A percentile compares a stretch with the other conserved stretches of the same genome.
These are phyloP conservation scores for Acanthamoeba culbertsoni DNA, from an alignment of 208 protist genomes.

Conservation along the genomic window DNA sequence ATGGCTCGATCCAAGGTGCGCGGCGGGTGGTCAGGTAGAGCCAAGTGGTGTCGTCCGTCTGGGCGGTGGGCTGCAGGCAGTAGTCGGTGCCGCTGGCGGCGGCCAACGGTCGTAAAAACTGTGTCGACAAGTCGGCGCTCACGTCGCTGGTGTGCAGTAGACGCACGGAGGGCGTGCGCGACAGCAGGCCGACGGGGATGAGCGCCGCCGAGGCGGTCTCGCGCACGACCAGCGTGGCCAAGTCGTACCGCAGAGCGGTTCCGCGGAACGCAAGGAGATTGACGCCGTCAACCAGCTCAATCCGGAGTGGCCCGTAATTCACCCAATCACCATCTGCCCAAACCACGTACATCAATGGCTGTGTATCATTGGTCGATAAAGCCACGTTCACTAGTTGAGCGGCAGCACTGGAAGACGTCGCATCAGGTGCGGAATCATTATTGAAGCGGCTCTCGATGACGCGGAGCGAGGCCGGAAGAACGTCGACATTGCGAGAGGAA, in stretches of 20 bases:
- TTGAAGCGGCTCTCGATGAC: background rate
- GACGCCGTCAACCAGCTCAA: background rate
- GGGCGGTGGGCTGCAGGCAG: background rate
- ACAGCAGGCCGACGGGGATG: background rate
- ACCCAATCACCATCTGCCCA: background rate
- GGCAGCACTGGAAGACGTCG: background rate
- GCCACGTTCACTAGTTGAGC: background rate
- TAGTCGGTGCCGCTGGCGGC: background rate
- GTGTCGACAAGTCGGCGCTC: background rate
- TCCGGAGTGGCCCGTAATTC: background rate
- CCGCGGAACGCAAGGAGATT: background rate
- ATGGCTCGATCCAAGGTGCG: background rate
- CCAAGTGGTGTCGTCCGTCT: background rate
- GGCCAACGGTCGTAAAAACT: background rate
- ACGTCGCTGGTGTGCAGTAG: background rate
- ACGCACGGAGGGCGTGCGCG: background rate
- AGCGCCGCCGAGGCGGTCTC: background rate
- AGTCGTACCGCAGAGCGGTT: background rate
- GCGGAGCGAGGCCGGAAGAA: background rate
- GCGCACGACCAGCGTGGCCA: background rate
- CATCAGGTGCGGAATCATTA: background rate
- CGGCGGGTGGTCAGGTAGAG: background rate
- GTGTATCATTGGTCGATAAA: background rate
- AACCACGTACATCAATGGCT: background rate
- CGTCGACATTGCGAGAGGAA: background rate